A percentile compares a stretch with the other conserved stretches of the same genome.
Conservation (phyloP, 768 basidiomycete species). For the Stropharia rugosoannulata region DNA sequence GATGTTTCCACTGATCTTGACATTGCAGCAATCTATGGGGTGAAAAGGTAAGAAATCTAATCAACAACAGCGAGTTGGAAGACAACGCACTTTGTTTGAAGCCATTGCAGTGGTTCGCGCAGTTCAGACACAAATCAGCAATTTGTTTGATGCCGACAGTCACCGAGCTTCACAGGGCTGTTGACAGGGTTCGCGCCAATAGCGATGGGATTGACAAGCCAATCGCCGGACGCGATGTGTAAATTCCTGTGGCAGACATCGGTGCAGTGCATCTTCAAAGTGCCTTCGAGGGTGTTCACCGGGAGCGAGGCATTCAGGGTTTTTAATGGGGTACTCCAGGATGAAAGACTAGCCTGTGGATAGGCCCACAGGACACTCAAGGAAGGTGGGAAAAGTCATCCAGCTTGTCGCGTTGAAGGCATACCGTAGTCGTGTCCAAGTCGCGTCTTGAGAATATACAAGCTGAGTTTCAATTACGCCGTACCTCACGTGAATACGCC, state of each 20-base stretch:
- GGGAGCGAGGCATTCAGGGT: constrained; percentile 53
- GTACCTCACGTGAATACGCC: too few relatives aligned
- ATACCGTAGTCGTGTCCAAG: too few relatives aligned
- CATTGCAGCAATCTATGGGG: constrained; percentile 54
- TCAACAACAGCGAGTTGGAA: not conserved
- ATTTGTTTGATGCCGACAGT: constrained; percentile 86
- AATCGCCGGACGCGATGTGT: constrained; percentile 73
- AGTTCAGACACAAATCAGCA: constrained; percentile 67
- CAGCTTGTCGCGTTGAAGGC: too few relatives aligned
- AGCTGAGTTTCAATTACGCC: too few relatives aligned
- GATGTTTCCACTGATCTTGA: constrained; percentile 65
- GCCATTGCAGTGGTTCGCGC: constrained; percentile 77
- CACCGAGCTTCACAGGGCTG: constrained; percentile 69
- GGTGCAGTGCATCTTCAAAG: constrained; percentile 71
- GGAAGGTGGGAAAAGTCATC: too few relatives aligned
- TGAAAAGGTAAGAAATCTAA: not conserved
- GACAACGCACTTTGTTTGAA: constrained; percentile 62
- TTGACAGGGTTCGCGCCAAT: constrained; percentile 63
- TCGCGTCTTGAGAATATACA: too few relatives aligned
- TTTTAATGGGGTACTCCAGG: constrained; percentile 59
- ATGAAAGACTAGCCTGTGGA: too few relatives aligned
- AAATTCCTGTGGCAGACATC: constrained; percentile 90
- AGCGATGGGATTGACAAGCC: constrained; percentile 77
- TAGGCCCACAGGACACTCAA: too few relatives aligned
- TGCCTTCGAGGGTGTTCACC: constrained; percentile 78